phyloP scores from a whole-genome alignment of 2,329 filamentous ascomycete species.

The Byssothecium circinans region DNA sequence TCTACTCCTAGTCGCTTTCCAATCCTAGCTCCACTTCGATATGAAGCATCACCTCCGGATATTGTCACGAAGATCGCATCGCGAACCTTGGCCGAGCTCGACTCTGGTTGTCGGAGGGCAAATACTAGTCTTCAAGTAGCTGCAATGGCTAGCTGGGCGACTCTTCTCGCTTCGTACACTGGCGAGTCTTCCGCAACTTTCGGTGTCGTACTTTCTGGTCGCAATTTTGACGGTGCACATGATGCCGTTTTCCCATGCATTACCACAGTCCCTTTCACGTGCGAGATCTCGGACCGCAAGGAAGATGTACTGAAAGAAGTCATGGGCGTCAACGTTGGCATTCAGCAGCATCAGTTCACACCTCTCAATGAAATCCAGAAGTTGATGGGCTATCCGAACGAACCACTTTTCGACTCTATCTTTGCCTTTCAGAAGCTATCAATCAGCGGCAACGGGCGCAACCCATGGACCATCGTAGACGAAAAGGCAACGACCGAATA shows the following conservation, averaged over 20 bases:
- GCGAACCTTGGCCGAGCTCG: constrained; percentile 52
- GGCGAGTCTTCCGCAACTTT: constrained; percentile 76
- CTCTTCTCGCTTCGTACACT: constrained; percentile 72
- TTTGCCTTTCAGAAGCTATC: constrained; percentile 75
- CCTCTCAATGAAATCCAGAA: constrained; percentile 73
- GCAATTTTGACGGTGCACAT: constrained; percentile 62
- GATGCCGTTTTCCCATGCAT: constrained; percentile 74
- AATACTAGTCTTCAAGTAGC: constrained; percentile 76
- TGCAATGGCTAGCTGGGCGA: constrained; percentile 77
- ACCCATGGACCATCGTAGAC: constrained; percentile 62
- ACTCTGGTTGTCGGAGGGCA: constrained; percentile 56
- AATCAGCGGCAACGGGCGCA: constrained; percentile 18
- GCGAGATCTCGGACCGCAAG: constrained; percentile 59
- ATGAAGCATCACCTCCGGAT: constrained; percentile 35
- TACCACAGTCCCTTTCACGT: constrained; percentile 74
- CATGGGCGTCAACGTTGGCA: constrained; percentile 64
- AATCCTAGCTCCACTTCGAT: constrained; percentile 65
- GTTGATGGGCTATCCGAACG: constrained; percentile 66
- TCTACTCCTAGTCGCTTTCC: constrained; percentile 73
- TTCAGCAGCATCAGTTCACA: constrained; percentile 71
- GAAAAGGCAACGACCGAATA: constrained; percentile 77
- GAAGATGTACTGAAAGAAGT: constrained; percentile 61
- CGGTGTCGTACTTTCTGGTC: constrained; percentile 77
- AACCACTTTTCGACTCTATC: constrained; percentile 77
- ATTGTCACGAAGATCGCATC: constrained; percentile 45